Evolutionary conservation across 768 basidiomycete species (phyloP).

Genomic region (Daedaleopsis nitida): DNA sequence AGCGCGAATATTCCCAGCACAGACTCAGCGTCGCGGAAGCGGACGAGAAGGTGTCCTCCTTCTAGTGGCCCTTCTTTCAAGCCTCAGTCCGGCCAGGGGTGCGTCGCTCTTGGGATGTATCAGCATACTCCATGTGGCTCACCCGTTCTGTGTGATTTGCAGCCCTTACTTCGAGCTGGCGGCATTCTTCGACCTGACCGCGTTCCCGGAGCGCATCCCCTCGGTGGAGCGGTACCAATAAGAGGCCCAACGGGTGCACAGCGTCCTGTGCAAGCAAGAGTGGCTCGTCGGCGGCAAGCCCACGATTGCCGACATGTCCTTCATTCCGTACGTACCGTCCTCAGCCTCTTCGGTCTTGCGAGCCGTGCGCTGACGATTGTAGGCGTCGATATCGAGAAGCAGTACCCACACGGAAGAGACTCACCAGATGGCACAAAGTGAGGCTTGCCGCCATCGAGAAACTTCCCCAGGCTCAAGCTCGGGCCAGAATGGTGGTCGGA

Average conservation of each 20-base stretch:
- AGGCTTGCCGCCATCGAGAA: no score
- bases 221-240: conserved; percentile 16
- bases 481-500: no score
- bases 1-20: conserved; percentile 41
- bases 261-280: conserved; percentile 5
- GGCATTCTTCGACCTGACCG: conserved; percentile 2
- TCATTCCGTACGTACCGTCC: conserved; percentile 1
- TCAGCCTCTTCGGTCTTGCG: no score
- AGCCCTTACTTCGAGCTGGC: conserved; percentile 12
- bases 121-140: no score
- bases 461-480: no score
- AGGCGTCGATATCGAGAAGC: no score
- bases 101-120: neutral
- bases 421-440: no score
- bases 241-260: conserved; percentile 9
- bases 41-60: neutral
- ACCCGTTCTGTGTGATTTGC: no score
- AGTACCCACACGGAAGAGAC: no score
- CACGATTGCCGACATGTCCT: conserved; percentile 12
- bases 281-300: conserved; percentile 15
- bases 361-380: no score
- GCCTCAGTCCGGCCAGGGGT: conserved; percentile 24
- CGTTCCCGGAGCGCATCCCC: conserved; percentile 3
- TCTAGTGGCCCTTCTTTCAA: conserved; percentile 45
- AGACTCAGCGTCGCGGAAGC: conserved; percentile 21